Evolutionary conservation across 139 green algal genomes (phyloP), one percentile per base, ranked within the genome.

Genomic region (Haematococcus sp.): DNA sequence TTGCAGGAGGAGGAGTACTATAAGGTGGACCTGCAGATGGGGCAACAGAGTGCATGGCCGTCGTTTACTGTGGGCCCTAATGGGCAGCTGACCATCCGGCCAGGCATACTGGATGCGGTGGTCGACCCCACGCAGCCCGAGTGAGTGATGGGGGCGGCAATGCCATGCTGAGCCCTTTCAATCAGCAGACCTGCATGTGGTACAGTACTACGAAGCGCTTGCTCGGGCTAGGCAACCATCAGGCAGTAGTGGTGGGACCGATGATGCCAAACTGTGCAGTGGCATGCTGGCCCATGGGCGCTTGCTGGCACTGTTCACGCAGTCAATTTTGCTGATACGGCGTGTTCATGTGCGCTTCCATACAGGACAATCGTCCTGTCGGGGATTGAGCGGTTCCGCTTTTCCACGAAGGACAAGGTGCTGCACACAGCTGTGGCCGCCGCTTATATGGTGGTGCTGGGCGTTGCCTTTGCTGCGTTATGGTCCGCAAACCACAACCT

Each of bases 401-500:
- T 73, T 5, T 27, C 25, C 11, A 0, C 25, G 20, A 0, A 2
- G 2, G 73, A 78, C 51, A 23, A 27, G 25, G 64, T 31, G 11
- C 22, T 73, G 64, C 73, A 79, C 63, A 32, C 64, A 30, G 4
- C 72, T 1, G 73, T 73, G 35, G 54, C 46, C 9, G 73, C 54
- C 0, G 23, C 44, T 2, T 79, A 79, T 46, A 20, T 67, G 20
- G 64, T 64, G 0, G 35, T 40, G 13, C 17, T 72, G 1, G 73
- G 63, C 9, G 64, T 54, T 13, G 35, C 51, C 11, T 31, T 68
- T 28, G 54, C 64, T 5, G 64, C 30, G 1, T 32, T 72, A 3
- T 79, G 71, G 63, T 16, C 64, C 23, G 19, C 66, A 20, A 32
- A 60, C 28, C 64, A 67, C 52, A 51, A 55, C 33, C 71, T 87